Base-by-base conservation (phyloP, 192 early-diverging fungal species). In the Obelidium mucronatum region DNA sequence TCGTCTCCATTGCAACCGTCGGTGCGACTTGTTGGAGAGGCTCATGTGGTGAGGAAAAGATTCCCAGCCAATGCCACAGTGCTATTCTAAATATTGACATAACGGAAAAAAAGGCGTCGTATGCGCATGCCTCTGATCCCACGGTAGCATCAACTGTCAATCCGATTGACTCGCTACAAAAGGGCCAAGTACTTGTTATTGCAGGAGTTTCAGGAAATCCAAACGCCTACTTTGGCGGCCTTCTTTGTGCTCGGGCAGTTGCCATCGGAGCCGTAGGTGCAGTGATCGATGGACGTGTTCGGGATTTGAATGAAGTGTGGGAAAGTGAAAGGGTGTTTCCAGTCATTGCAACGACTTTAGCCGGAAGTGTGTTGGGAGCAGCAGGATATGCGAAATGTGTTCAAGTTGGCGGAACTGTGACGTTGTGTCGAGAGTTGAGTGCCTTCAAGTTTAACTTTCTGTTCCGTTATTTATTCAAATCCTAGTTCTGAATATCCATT, bases 161-260 rank as follows among this genome's bases (percentile, higher is more conserved):
- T 30, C 19, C 69, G 30, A 71, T 85, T 42, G 87, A 89, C 56
- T 58, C 56, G 35, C 67, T 69, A 13, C 74, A 80, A 5, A 17
- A n/a, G 0, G 80, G 76, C 40, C 55, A 74, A 19, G 79, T 89
- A 8, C 58, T 89, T 26, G 83, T 89, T 19, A 67, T 89, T 37
- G 72, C 73, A 8, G 76, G 81, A 5, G 82, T 79, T 26, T 2
- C 36, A 11, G 52, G n/a, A 5, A 52, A 56, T 17, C 81, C 83
- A 15, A 87, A 87, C 70, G 87, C 85, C 6, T 80, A 86, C 48
- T 85, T 74, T 66, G 87, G 87, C n/a, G 87, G 87, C 2, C 79
- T 89, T 26, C 77, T 87, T 77, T 73, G 79, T 2, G 73, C 82
- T 1, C 78, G 85, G 17, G 85, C 85, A 0, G 73, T 68, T 8